phyloP scores from a whole-genome alignment of 805 yeast genomes.

The Myxozyma lipomycoides region DNA sequence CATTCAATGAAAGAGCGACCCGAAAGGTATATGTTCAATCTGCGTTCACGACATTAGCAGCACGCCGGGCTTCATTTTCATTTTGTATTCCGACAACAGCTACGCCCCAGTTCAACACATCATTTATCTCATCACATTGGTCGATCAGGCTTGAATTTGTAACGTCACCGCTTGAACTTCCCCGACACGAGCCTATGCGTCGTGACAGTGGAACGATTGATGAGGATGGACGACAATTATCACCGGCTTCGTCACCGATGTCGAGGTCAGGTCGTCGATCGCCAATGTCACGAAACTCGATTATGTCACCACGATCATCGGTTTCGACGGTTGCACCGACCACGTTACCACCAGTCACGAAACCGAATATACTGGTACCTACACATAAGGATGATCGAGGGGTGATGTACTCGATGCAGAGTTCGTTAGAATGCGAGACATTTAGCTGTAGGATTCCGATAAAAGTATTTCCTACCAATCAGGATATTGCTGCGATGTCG shows the following conservation, averaged over 20 bases:
- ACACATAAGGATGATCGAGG: conserved; percentile 35
- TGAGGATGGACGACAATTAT: neutral
- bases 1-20: conserved; percentile 29
- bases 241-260: neutral
- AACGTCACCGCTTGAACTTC: conserved; percentile 24
- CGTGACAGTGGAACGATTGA: neutral
- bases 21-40: conserved; percentile 32
- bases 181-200: neutral
- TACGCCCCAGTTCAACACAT: conserved; percentile 37
- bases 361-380: conserved; percentile 35
- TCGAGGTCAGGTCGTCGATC: neutral
- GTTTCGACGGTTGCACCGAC: neutral
- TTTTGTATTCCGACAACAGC: conserved; percentile 38
- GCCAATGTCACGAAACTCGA: neutral
- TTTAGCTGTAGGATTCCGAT: conserved; percentile 47
- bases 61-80: conserved; percentile 30
- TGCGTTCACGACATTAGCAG: conserved; percentile 29
- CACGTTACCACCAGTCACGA: neutral
- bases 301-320: neutral
- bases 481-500: conserved; percentile 46
- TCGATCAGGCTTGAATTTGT: conserved; percentile 35
- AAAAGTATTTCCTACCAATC: conserved; percentile 44
- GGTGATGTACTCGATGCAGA: conserved; percentile 19
- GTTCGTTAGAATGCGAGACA: conserved; percentile 28
- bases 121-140: conserved; percentile 35